phyloP scores from a whole-genome alignment of 2,329 filamentous ascomycete species.

The Colletotrichum sp. region DNA sequence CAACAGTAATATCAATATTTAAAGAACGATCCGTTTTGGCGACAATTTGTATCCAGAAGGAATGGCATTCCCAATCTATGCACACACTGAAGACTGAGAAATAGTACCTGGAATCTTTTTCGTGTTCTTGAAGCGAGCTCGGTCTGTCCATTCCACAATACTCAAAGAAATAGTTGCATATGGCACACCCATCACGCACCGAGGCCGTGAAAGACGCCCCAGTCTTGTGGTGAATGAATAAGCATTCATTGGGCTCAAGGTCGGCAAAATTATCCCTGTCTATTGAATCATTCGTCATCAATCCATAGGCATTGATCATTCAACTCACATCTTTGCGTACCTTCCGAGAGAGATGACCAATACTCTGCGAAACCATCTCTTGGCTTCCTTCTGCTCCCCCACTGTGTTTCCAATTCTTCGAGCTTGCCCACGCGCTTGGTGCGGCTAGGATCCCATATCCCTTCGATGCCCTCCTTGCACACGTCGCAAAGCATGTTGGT shows the following conservation, averaged over 20 bases:
- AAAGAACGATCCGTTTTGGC: fast-evolving
- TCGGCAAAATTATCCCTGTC: too few relatives aligned
- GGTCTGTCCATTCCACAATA: fast-evolving
- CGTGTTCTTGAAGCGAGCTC: too few relatives aligned
- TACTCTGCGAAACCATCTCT: neutral
- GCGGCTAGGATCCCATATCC: neutral
- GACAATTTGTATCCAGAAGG: fast-evolving
- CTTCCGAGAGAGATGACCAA: neutral
- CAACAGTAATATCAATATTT: fast-evolving
- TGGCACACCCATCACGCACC: neutral
- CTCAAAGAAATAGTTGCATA: fast-evolving
- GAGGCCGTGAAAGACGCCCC: neutral
- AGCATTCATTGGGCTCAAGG: neutral
- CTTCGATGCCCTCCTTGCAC: neutral
- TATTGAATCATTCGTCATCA: neutral
- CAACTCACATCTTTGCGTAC: neutral
- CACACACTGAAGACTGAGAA: too few relatives aligned
- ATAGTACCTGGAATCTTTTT: too few relatives aligned
- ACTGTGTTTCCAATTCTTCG: neutral
- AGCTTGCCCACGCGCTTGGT: neutral
- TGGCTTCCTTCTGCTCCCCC: neutral
- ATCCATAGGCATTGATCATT: fast-evolving
- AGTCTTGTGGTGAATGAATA: neutral
- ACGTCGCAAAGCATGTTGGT: neutral
- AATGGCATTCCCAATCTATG: fast-evolving